These are phyloP conservation scores for Thermothielavioides terrestris DNA, from an alignment of 495 filamentous ascomycete genomes.

Conservation along the genomic window DNA sequence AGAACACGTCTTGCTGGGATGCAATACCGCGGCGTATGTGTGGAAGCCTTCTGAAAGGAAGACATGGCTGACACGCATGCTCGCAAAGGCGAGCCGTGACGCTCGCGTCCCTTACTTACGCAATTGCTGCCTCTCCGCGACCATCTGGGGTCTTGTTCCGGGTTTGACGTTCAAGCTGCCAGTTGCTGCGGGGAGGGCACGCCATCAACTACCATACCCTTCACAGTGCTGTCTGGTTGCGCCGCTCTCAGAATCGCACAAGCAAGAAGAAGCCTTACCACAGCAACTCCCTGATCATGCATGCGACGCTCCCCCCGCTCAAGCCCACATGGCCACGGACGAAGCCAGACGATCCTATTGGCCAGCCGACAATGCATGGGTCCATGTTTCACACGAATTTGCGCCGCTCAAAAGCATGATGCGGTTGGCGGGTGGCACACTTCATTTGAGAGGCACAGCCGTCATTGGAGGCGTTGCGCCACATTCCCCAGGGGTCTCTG, in stretches of 20 bases:
- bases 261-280: not conserved
- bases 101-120: too few species aligned
- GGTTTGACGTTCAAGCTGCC: not conserved
- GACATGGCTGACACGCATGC: not conserved
- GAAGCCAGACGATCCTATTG: not conserved
- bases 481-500: conserved; percentile 1
- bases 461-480: not conserved
- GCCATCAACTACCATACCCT: too few species aligned
- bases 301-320: not conserved
- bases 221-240: too few species aligned
- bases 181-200: not conserved
- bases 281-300: not conserved
- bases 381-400: not conserved
- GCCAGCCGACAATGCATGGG: not conserved
- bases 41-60: conserved; percentile 16
- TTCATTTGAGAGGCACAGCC: not conserved
- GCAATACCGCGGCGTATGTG: conserved; percentile 11
- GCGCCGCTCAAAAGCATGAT: conserved; percentile 1
- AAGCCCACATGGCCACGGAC: not conserved
- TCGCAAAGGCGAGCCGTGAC: not conserved
- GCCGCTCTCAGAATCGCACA: conserved; percentile 2
- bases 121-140: too few species aligned
- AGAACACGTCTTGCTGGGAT: not conserved
- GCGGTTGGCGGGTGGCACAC: not conserved
- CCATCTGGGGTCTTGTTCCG: not conserved